phyloP scores from a whole-genome alignment of 2,329 filamentous ascomycete genomes.

The Colletotrichum zoysiae region DNA sequence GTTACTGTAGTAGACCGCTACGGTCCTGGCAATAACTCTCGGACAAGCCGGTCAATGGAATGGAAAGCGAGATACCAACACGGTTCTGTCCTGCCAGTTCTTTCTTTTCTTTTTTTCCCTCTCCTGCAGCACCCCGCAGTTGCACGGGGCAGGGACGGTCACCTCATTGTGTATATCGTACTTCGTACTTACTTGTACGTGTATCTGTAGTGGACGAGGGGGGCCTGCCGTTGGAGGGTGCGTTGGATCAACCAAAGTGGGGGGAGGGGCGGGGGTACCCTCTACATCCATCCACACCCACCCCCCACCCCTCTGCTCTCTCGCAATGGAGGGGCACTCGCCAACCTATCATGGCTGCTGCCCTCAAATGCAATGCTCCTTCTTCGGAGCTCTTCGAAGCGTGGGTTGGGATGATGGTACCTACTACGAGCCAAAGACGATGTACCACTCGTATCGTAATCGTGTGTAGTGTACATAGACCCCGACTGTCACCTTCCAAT shows the following conservation, averaged over 20 bases:
- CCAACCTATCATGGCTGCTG: conserved; percentile 19
- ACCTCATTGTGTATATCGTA: conserved; percentile 10
- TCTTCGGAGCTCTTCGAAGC: conserved; percentile 25
- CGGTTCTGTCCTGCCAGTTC: not conserved
- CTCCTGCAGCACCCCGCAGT: conserved; percentile 20
- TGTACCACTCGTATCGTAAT: too few species aligned
- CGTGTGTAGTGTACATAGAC: not conserved
- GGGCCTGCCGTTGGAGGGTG: conserved; percentile 6
- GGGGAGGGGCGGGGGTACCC: not conserved
- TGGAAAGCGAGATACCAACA: not conserved
- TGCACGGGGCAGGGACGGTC: conserved; percentile 14
- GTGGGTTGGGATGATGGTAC: not conserved
- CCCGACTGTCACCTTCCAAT: not conserved
- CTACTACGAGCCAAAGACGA: not conserved
- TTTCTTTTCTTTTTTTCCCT: not conserved
- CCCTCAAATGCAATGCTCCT: conserved; percentile 7
- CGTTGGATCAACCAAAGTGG: conserved; percentile 8
- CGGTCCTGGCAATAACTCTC: too few species aligned
- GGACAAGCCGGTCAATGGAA: not conserved
- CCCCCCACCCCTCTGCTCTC: not conserved
- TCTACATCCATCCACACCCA: not conserved
- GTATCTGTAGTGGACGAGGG: not conserved
- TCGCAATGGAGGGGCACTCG: conserved; percentile 20
- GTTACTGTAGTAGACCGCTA: too few species aligned
- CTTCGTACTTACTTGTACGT: too few species aligned